phyloP scores from a whole-genome alignment of 768 basidiomycete genomes.

The Xerocomellus amylosporus region DNA sequence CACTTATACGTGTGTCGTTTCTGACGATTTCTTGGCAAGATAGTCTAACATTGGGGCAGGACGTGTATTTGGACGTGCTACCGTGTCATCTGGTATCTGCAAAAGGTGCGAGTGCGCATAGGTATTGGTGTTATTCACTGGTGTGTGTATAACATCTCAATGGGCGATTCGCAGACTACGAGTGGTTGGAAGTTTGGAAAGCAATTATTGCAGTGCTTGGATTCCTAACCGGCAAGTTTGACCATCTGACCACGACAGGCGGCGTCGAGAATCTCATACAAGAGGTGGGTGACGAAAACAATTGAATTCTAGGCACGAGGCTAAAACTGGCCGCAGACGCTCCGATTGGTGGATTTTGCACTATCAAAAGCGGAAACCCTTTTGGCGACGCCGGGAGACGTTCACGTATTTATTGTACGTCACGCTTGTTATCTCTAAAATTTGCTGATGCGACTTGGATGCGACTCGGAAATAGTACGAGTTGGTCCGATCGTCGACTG shows the following conservation, averaged over 20 bases:
- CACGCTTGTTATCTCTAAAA: not conserved
- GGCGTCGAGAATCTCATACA: slow-evolving; percentile 51
- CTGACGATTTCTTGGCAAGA: not conserved
- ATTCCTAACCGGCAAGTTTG: slow-evolving; percentile 55
- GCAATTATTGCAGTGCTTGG: slow-evolving; percentile 52
- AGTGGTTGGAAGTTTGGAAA: slow-evolving; percentile 66
- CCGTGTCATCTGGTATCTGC: slow-evolving; percentile 55
- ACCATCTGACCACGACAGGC: slow-evolving; percentile 49
- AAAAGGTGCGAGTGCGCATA: slow-evolving; percentile 50
- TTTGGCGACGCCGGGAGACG: slow-evolving; percentile 49
- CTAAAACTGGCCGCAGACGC: slow-evolving; percentile 36
- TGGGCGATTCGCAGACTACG: slow-evolving; percentile 46
- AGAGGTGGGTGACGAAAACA: slow-evolving; percentile 42
- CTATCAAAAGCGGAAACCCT: slow-evolving; percentile 52
- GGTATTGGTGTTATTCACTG: slow-evolving; percentile 37
- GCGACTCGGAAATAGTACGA: slow-evolving; percentile 51
- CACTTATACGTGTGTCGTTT: slow-evolving; percentile 50
- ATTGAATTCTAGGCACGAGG: not conserved
- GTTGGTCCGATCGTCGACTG: slow-evolving; percentile 52
- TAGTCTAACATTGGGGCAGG: slow-evolving; percentile 31
- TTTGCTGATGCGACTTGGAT: not conserved
- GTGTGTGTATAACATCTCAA: not conserved
- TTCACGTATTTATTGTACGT: slow-evolving; percentile 64
- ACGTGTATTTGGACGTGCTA: slow-evolving; percentile 55
- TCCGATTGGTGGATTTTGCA: slow-evolving; percentile 52